Evolutionary conservation across 176 grass and related monocot genomes (phyloP), one percentile per base, ranked within the genome.

Genomic region (Eragrostis nindensis): DNA sequence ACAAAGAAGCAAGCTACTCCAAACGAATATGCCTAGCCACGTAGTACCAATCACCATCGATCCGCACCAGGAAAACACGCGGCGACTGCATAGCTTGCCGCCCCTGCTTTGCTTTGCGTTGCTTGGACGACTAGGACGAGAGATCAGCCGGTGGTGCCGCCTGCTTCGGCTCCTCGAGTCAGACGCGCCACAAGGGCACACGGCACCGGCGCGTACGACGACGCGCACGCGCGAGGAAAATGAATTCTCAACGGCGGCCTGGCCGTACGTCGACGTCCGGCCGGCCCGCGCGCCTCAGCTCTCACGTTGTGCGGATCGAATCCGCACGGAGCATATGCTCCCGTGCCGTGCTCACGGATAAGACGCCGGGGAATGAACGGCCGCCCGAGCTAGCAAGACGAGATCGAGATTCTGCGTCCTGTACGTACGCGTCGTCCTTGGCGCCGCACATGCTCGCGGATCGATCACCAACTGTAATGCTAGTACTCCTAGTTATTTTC

Each of bases 321-420:
- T 66, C 22, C 45, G 46, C 62, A 22, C 8, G 39, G 39, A 45
- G 66, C 66, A 61, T 81, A 81, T 75, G 54, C 72, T 39, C 4
- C 13, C 9, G 21, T 5, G n/a, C 5, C 40, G 38, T 45, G 5
- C 10, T 12, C 41, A 45, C 41, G 67, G 42, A 70, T 47, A 70
- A 47, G 42, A 46, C 67, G 42, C n/a, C 42, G 67, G 22, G 12
- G 42, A 15, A 25, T 7, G 42, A 47, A 24, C 68, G 43, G 15
- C 21, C 49, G 49, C 7, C 48, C 18, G 52, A 38, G 70, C 47
- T 7, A 19, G 32, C 26, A 18, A 73, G 47, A 53, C 53, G 71
- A 50, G 6, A 22, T 1, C 1, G 3, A 47, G 68, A 71, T 69
- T 5, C 39, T 24, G 67, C 53, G 53, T 55, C 18, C 53, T n/a